Evolutionary conservation across 2,329 filamentous ascomycete genomes (phyloP).

Genomic region (Trichophyton schoenleinii): DNA sequence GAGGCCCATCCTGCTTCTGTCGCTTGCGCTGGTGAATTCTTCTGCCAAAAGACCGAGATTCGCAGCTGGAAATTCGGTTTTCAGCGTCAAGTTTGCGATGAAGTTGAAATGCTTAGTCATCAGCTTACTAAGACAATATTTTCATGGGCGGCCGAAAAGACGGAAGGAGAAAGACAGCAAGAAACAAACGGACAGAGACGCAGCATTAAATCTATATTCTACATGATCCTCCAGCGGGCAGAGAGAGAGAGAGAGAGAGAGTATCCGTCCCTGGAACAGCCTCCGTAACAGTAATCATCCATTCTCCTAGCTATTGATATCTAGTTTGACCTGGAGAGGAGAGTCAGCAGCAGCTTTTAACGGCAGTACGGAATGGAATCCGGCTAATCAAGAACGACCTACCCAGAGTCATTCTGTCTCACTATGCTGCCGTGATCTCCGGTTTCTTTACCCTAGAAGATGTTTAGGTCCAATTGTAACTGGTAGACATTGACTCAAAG

Average conservation of each 20-base stretch:
- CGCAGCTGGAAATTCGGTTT: neutral
- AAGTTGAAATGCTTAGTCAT: neutral
- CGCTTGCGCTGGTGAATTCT: neutral
- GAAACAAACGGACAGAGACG: neutral
- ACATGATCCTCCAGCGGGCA: neutral
- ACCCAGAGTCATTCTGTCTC: constrained; percentile 67
- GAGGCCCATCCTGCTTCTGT: neutral
- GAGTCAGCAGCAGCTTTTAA: neutral
- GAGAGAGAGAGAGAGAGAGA: neutral
- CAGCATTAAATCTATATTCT: constrained; percentile 6
- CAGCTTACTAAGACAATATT: neutral
- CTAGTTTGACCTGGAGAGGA: neutral
- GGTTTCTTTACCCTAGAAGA: constrained; percentile 52
- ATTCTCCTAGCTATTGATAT: neutral
- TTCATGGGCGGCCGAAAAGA: neutral
- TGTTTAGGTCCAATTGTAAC: neutral
- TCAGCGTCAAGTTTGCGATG: neutral
- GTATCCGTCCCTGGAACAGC: neutral
- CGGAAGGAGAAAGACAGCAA: neutral
- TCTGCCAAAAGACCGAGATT: neutral
- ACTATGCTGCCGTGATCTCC: constrained; percentile 51
- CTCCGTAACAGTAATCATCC: neutral
- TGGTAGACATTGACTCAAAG: neutral
- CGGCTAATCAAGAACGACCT: constrained; percentile 23
- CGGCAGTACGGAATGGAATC: neutral